A percentile compares a stretch with the other conserved stretches of the same genome.
Conservation (phyloP, 2,329 filamentous ascomycete species). For the Neofusicoccum umdonicola region DNA sequence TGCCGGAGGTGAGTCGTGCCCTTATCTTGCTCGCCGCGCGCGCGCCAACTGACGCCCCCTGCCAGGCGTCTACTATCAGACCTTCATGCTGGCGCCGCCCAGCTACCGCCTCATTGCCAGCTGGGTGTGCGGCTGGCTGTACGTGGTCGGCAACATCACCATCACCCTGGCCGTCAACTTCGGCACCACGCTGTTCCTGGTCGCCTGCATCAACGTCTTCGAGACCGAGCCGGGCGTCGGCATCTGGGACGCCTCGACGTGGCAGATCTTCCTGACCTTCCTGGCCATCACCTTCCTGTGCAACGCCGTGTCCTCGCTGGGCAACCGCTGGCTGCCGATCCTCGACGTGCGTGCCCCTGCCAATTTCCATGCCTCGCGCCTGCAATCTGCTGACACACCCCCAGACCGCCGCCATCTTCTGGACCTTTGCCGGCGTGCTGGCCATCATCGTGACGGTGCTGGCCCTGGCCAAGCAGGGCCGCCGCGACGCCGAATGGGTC, state of each 20-base stretch:
- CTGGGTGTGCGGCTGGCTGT: constrained; percentile 74
- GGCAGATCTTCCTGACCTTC: constrained; percentile 51
- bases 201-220: constrained; percentile 57
- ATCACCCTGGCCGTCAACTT: constrained; percentile 84
- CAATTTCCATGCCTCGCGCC: not conserved
- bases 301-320: constrained; percentile 52
- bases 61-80: constrained; percentile 67
- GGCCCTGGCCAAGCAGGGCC: constrained; percentile 66
- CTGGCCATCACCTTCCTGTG: constrained; percentile 49
- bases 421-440: constrained; percentile 70
- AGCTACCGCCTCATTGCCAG: constrained; percentile 62
- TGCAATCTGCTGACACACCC: not conserved
- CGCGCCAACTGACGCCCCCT: not conserved
- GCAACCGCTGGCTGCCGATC: constrained; percentile 54
- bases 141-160: constrained; percentile 75
- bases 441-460: constrained; percentile 63
- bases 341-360: constrained; percentile 60
- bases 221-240: constrained; percentile 45
- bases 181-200: constrained; percentile 58
- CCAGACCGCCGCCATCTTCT: constrained; percentile 69
- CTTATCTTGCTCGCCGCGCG: not conserved
- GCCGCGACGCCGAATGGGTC: constrained; percentile 60
- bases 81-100: constrained; percentile 67
- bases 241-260: constrained; percentile 44
- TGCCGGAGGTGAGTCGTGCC: constrained; percentile 55